Base-by-base conservation (phyloP, 140 eudicot species). In the Flaveria floridana region DNA sequence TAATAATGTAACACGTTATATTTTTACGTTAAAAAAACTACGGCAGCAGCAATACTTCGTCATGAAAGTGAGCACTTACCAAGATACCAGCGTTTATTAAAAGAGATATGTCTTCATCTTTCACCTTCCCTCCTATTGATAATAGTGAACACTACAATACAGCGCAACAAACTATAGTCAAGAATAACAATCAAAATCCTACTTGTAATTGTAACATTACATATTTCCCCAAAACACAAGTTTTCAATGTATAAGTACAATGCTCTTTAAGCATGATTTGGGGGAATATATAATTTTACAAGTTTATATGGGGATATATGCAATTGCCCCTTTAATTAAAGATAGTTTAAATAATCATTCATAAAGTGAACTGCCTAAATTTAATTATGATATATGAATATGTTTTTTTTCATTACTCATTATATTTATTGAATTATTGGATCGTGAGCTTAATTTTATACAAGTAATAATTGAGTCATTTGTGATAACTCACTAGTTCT, bases 121-220 rank as follows among this genome's bases (percentile, higher is more conserved):
- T 87, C 90, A 94, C 99, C 81, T 84, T 91, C 76, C 99, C 99
- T 64, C 96, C 99, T 15, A 79, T 52, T 20, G 95, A 87, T 44
- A 94, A 84, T 72, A 91, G 87, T 20, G 88, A 79, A 71, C 84
- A 82, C 99, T 94, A 80, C 85, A 81, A 87, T 65, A 51, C 47
- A 81, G 37, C 78, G 65, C 63, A 79, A 73, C 72, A 69, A 76
- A n/a, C 65, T 48, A 71, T 61, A 34, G 75, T 78, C 47, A 69
- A 61, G 21, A 81, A 65, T 6, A 65, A 67, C 28, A 62, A 42
- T 61, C 59, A 30, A 30, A 28, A 30, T 30, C 6, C 37, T 30
- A 30, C 37, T 28, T 28, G 34, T 28, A 28, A 28, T 28, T 28
- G 34, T 28, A 28, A 28, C 3, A 28, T 3, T 28, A 28, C 34